Evolutionary conservation across 2,329 filamentous ascomycete genomes (phyloP).

Genomic region (Alternaria angustiovoidea): DNA sequence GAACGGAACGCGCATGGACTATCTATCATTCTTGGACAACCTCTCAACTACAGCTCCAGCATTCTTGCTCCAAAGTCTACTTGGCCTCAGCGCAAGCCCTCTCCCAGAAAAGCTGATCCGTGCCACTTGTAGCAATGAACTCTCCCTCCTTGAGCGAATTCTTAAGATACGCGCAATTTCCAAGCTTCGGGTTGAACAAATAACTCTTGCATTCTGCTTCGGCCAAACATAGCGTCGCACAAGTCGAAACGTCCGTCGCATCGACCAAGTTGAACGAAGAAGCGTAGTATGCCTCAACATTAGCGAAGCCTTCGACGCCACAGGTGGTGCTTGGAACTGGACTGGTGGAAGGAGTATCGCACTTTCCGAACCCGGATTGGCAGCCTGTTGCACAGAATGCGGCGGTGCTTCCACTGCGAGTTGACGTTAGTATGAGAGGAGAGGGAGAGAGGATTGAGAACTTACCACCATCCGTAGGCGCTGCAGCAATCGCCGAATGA

Average conservation of each 20-base stretch:
- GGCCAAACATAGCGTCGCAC: slow-evolving; percentile 19
- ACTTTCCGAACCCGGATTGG: slow-evolving; percentile 42
- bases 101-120: slow-evolving; percentile 8
- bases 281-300: slow-evolving; percentile 23
- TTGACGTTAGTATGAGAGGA: slow-evolving; percentile 3
- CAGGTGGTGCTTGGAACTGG: slow-evolving; percentile 13
- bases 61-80: slow-evolving; percentile 1
- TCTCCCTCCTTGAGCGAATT: slow-evolving; percentile 5
- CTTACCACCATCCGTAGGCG: slow-evolving; percentile 48
- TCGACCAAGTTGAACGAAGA: slow-evolving; percentile 25
- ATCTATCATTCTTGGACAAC: neutral
- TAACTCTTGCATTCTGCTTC: slow-evolving; percentile 23
- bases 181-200: slow-evolving; percentile 16
- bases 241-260: slow-evolving; percentile 18
- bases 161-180: slow-evolving; percentile 6
- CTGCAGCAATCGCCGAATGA: slow-evolving; percentile 57
- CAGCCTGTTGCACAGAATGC: slow-evolving; percentile 43
- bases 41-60: neutral
- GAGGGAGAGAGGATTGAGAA: neutral
- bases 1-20: slow-evolving; percentile 1
- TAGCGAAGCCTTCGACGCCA: slow-evolving; percentile 23
- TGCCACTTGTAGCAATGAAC: slow-evolving; percentile 4
- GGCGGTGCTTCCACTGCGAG: slow-evolving; percentile 36
- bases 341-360: neutral
- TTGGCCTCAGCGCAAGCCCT: neutral